These are phyloP conservation scores for Termitomyces sp. DNA, from an alignment of 768 basidiomycete species.

Conservation along the genomic window DNA sequence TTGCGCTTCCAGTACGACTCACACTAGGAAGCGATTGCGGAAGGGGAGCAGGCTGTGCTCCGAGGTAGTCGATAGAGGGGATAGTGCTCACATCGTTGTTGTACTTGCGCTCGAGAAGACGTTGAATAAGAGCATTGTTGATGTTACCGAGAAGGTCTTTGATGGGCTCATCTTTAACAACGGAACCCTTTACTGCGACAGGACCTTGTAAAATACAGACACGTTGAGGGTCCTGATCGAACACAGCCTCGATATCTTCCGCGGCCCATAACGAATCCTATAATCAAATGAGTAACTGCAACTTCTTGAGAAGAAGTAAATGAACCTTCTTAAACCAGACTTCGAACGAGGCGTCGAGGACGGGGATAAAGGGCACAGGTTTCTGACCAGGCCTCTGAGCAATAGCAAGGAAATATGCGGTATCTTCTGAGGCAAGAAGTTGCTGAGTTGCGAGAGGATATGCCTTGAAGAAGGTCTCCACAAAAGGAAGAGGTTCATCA, in stretches of 20 bases:
- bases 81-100: conserved; percentile 69
- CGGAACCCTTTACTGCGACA: conserved; percentile 87
- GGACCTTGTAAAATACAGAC: conserved; percentile 98
- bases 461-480: conserved; percentile 78
- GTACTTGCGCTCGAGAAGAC: conserved; percentile 78
- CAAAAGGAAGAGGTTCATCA: conserved; percentile 76
- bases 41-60: conserved; percentile 36
- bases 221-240: conserved; percentile 97
- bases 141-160: conserved; percentile 90
- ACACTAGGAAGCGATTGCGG: conserved; percentile 38
- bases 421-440: conserved; percentile 89
- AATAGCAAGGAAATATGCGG: conserved; percentile 94
- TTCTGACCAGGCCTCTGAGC: conserved; percentile 96
- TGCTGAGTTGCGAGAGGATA: conserved; percentile 84
- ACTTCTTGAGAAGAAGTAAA: neutral
- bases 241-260: conserved; percentile 97
- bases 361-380: conserved; percentile 96
- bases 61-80: conserved; percentile 84
- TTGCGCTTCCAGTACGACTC: conserved; percentile 36
- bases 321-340: conserved; percentile 99
- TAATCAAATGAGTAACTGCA: neutral
- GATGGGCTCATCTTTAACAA: conserved; percentile 89
- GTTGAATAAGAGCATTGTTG: conserved; percentile 70
- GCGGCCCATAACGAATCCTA: conserved; percentile 97
- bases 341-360: conserved; percentile 89